Percentiles rank a stretch among this genome's conserved stretches.
phyloP scores from a whole-genome alignment of 1,284 basidiomycete species.

The Fomes fomentarius region DNA sequence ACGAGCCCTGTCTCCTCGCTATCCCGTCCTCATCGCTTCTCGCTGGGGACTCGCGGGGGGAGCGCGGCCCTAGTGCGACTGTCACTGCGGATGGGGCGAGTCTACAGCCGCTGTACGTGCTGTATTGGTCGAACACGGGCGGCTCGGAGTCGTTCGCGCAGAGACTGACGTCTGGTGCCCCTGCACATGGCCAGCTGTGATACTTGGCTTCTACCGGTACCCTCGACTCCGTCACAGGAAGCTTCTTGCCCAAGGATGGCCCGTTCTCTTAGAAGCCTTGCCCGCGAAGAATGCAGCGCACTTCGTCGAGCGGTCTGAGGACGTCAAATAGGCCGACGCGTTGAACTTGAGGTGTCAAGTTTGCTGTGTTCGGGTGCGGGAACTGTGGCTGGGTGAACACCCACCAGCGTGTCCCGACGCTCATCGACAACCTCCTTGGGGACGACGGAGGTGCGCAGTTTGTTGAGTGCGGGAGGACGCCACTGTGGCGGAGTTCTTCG shows the following conservation, averaged over 20 bases:
- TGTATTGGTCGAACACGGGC: too few species aligned
- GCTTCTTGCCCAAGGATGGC: constrained; percentile 48
- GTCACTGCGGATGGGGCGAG: not conserved
- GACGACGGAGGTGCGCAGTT: too few species aligned
- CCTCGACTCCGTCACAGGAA: constrained; percentile 44
- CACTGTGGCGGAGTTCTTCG: too few species aligned
- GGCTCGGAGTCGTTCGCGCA: constrained; percentile 54
- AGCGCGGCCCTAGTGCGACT: not conserved
- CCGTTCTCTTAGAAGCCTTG: constrained; percentile 56
- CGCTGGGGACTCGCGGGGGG: not conserved
- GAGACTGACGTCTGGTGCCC: constrained; percentile 44
- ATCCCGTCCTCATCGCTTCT: constrained; percentile 13
- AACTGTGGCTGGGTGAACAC: too few species aligned
- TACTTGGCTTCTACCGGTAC: constrained; percentile 40
- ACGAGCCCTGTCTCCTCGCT: constrained; percentile 19
- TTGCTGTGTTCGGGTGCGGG: too few species aligned
- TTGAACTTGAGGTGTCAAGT: constrained; percentile 43
- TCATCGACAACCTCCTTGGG: too few species aligned
- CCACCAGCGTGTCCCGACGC: too few species aligned
- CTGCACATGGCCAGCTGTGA: constrained; percentile 41
- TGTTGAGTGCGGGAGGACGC: too few species aligned
- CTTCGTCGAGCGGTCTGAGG: constrained; percentile 46
- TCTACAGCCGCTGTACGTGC: too few species aligned
- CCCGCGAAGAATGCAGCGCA: constrained; percentile 52
- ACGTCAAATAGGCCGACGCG: constrained; percentile 29